Conservation (phyloP, 163 green algal species). For the Chloromonas sp. region DNA sequence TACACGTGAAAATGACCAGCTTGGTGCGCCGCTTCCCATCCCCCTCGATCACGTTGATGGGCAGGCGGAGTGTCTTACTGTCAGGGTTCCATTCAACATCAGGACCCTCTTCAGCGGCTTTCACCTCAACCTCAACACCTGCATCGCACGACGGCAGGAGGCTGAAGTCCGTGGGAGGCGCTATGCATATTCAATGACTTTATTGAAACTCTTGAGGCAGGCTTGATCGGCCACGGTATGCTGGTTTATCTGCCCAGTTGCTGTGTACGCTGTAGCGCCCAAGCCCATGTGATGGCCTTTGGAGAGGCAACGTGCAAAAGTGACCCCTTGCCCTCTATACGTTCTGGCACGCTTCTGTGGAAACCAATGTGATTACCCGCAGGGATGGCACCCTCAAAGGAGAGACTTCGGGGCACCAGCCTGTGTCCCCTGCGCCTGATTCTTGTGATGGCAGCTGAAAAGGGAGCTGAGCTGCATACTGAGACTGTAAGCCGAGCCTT, state of each 20-base stretch:
- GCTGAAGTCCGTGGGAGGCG: background rate
- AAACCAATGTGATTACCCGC: background rate
- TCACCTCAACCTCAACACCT: slow-evolving; percentile 10
- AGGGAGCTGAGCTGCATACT: too few species aligned
- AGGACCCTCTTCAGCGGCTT: background rate
- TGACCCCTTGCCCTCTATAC: too few species aligned
- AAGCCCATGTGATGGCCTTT: too few species aligned
- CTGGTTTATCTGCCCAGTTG: too few species aligned
- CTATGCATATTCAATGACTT: too few species aligned
- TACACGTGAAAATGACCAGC: slow-evolving; percentile 64
- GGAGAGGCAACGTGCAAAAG: too few species aligned
- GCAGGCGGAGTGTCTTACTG: slow-evolving; percentile 39
- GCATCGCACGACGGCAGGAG: background rate
- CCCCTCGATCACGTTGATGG: slow-evolving; percentile 21
- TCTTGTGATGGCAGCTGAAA: too few species aligned
- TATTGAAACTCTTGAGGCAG: too few species aligned
- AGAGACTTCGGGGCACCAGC: background rate
- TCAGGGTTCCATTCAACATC: slow-evolving; percentile 32
- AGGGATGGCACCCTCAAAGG: background rate
- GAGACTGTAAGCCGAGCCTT: background rate
- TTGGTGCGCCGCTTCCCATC: slow-evolving; percentile 32
- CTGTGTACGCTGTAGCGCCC: too few species aligned
- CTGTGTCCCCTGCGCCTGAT: too few species aligned
- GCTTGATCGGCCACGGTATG: too few species aligned
- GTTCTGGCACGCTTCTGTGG: background rate